Evolutionary conservation across 164 flowering plant species (phyloP), one percentile per base, ranked within the genome.

Genomic region (Chloranthus sessilifolius): DNA sequence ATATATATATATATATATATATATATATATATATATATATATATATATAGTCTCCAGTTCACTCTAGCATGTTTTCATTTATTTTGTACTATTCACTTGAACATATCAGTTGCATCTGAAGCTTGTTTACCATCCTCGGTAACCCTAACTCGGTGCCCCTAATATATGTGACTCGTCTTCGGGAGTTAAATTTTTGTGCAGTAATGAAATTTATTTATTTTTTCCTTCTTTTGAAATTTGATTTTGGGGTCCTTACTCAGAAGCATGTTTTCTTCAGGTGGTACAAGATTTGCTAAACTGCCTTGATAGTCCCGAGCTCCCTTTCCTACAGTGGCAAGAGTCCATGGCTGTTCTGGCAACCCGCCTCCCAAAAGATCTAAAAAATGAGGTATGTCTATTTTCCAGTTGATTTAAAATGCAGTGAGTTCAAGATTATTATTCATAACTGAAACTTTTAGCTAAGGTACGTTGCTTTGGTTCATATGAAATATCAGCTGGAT

Each of bases 281-380:
- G 96, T 94, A 46, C 97, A 85, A 65, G 84, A 73, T 64, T 72
- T 94, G 76, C 85, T 94, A 12, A 71, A 62, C 57, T 87, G 97
- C 64, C 80, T 94, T 53, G 99, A 94, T 51, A 94, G 85, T 70
- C 99, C 99, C 47, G 91, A 94, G 62, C 88, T 94, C 50, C 99
- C 99, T 52, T 83, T 85, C 76, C 88, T 94, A 56, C 99, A 89
- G 64, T 94, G 99, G 99, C 99, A 94, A 87, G 99, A 94, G 66
- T 79, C 79, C 74, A 63, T 87, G 69, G 71, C 99, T 46, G 99
- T 94, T 56, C 70, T 94, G 43, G 90, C 95, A 46, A 82, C 81
- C 37, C 88, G 99, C 24, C 94, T 94, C 58, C 96, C 96, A 30
- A 94, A 89, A 72, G 82, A 81, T 44, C 95, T 94, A 9, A 76